Percentiles rank a stretch among this genome's conserved stretches.
These are phyloP conservation scores for Penicillium sp. DNA, from an alignment of 2,329 filamentous ascomycete species.

Conservation along the genomic window DNA sequence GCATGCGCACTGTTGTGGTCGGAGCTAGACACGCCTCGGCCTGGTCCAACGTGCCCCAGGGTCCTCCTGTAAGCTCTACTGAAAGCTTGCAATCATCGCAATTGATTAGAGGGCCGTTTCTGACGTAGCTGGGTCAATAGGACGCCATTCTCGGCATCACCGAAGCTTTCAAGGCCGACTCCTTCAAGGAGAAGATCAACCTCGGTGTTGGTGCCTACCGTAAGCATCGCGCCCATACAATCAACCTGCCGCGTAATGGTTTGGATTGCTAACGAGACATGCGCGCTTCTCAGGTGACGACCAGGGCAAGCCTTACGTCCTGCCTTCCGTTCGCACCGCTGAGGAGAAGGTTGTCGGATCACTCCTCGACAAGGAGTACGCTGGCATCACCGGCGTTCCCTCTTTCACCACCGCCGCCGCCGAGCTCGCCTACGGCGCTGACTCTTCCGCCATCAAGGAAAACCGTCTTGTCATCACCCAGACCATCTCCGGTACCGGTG, in stretches of 20 bases:
- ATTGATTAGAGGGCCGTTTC: constrained; percentile 15
- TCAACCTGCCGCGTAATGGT: not conserved
- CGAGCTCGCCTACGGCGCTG: constrained; percentile 80
- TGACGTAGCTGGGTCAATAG: constrained; percentile 28
- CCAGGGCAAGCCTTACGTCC: constrained; percentile 94
- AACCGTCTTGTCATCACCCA: constrained; percentile 86
- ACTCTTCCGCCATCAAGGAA: constrained; percentile 69
- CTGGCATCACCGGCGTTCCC: constrained; percentile 92
- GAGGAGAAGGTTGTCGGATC: constrained; percentile 79
- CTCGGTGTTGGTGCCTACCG: constrained; percentile 97
- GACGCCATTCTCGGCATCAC: constrained; percentile 63
- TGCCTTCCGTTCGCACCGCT: constrained; percentile 84
- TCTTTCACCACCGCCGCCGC: constrained; percentile 91
- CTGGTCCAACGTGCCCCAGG: constrained; percentile 88
- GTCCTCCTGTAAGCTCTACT: constrained; percentile 72
- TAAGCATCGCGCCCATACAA: constrained; percentile 27
- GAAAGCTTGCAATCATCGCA: not conserved
- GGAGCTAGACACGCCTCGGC: constrained; percentile 66
- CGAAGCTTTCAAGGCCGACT: constrained; percentile 97
- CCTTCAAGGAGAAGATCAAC: constrained; percentile 94
- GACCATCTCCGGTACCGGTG: constrained; percentile 96
- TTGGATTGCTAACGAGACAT: constrained; percentile 1
- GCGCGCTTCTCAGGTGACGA: constrained; percentile 59
- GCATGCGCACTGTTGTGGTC: constrained; percentile 38
- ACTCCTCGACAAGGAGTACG: constrained; percentile 92